Evolutionary conservation across 129 eudicot genomes (phyloP), one percentile per base, ranked within the genome.

Genomic region (Escallonia herrerae): DNA sequence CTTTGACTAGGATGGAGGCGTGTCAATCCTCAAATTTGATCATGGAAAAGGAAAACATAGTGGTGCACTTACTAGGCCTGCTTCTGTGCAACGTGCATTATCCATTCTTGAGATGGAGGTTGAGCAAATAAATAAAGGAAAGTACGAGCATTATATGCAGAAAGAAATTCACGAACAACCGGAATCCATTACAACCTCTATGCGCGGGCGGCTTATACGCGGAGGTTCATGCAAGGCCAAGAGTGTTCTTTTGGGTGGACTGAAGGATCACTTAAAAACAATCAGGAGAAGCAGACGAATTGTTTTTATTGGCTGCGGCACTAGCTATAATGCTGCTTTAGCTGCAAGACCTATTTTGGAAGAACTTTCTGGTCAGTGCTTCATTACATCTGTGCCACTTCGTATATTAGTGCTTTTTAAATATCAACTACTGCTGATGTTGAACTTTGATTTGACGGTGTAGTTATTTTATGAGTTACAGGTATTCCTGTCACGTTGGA

Each of bases 101-200:
- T 93, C 99, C 61, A 83, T 86, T 71, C 93, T 93, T 42, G 90
- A 93, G 73, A 93, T 93, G 99, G 99, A 93, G 72, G 99, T 93
- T 58, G 96, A 93, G 60, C 96, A 93, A 82, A 93, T 93, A 77
- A 86, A 84, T 55, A 93, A 93, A 75, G 99, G 99, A 40, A 89
- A 86, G 58, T 93, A 86, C 40, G 91, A 93, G 65, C 95, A 93
- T 64, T 93, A 93, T 58, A 93, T 93, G 99, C 96, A 93, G 76
- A 93, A 93, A 72, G 99, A 93, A 72, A 93, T 93, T 60, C 96
- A 93, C 41, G 99, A 93, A 56, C 99, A 93, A 66, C 95, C 99
- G 49, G 99, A 93, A 76, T 93, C 99, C 42, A 74, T 93, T 56
- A 89, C 83, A 54, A 93, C 99, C 42, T 89, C 99, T 60, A 83